Evolutionary conservation across 2,329 filamentous ascomycete genomes (phyloP).

Genomic region (Huntiella abstrusa): DNA sequence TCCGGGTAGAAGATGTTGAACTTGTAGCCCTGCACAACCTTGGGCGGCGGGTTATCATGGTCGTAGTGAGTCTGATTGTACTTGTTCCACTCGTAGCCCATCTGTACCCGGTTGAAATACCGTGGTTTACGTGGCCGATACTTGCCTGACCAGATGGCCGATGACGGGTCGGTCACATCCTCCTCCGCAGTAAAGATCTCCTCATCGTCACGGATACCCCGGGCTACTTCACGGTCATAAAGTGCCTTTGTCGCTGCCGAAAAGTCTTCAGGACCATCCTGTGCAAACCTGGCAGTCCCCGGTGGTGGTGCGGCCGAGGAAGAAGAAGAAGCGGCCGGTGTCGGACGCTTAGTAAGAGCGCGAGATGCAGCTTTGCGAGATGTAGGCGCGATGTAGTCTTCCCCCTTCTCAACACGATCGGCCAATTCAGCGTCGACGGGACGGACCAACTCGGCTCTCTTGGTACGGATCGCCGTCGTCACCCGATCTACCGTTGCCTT

Average conservation of each 20-base stretch:
- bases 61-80: slow-evolving; percentile 99
- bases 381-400: slow-evolving; percentile 12
- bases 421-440: slow-evolving; percentile 52
- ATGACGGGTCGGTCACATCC: slow-evolving; percentile 36
- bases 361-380: background rate
- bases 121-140: slow-evolving; percentile 79
- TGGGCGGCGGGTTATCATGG: slow-evolving; percentile 91
- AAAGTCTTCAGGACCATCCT: slow-evolving; percentile 55
- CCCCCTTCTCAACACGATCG: slow-evolving; percentile 9
- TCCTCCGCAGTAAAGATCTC: slow-evolving; percentile 91
- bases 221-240: slow-evolving; percentile 82
- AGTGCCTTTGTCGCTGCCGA: slow-evolving; percentile 74
- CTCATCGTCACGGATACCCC: slow-evolving; percentile 81
- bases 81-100: slow-evolving; percentile 99
- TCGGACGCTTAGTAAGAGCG: background rate
- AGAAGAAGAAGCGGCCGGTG: background rate
- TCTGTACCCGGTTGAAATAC: slow-evolving; percentile 96
- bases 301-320: slow-evolving; percentile 21
- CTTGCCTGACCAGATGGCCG: slow-evolving; percentile 51
- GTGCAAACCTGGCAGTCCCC: slow-evolving; percentile 49
- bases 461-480: slow-evolving; percentile 55
- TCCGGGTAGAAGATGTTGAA: slow-evolving; percentile 99
- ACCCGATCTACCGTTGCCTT: slow-evolving; percentile 67
- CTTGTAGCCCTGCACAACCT: slow-evolving; percentile 96
- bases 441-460: slow-evolving; percentile 45